phyloP scores from a whole-genome alignment of 352 stramenopile genomes.

The Globisporangium rhizosaccharum region DNA sequence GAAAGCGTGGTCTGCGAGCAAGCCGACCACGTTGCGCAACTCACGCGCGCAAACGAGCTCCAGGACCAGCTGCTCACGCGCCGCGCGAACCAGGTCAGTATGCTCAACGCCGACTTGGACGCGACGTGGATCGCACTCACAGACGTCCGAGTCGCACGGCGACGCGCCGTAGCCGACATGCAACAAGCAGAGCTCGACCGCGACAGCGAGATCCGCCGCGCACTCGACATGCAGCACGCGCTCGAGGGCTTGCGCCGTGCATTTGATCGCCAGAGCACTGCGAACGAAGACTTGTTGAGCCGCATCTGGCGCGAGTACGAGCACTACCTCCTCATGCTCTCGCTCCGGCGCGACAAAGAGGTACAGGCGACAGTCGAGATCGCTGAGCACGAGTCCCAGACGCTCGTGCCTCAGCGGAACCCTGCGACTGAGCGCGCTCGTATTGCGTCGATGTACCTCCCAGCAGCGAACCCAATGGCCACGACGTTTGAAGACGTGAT shows the following conservation, averaged over 20 bases:
- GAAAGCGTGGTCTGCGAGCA: slow-evolving; percentile 56
- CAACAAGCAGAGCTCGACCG: slow-evolving; percentile 38
- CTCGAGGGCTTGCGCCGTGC: slow-evolving; percentile 32
- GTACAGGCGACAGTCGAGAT: slow-evolving; percentile 53
- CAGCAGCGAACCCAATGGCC: slow-evolving; percentile 18
- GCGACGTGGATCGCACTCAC: slow-evolving; percentile 21
- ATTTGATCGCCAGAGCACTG: slow-evolving; percentile 46
- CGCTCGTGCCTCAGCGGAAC: slow-evolving; percentile 58
- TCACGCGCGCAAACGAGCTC: slow-evolving; percentile 36
- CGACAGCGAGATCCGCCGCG: slow-evolving; percentile 39
- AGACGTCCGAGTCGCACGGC: slow-evolving; percentile 15
- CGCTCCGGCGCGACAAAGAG: slow-evolving; percentile 43
- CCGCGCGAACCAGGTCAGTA: slow-evolving; percentile 42
- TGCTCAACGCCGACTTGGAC: slow-evolving; percentile 48
- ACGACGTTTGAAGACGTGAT: slow-evolving; percentile 33
- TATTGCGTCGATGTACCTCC: slow-evolving; percentile 41
- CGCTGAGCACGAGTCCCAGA: slow-evolving; percentile 37
- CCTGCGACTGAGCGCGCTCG: slow-evolving; percentile 54
- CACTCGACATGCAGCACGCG: slow-evolving; percentile 33
- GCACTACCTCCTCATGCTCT: slow-evolving; percentile 52
- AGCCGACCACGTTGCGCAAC: slow-evolving; percentile 32
- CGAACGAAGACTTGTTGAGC: slow-evolving; percentile 46
- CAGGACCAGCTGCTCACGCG: slow-evolving; percentile 32
- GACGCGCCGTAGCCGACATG: slow-evolving; percentile 16
- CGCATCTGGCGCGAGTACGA: slow-evolving; percentile 61